Evolutionary conservation across 108 stramenopile genomes (phyloP).

Genomic region (Skeletonema menzelii): DNA sequence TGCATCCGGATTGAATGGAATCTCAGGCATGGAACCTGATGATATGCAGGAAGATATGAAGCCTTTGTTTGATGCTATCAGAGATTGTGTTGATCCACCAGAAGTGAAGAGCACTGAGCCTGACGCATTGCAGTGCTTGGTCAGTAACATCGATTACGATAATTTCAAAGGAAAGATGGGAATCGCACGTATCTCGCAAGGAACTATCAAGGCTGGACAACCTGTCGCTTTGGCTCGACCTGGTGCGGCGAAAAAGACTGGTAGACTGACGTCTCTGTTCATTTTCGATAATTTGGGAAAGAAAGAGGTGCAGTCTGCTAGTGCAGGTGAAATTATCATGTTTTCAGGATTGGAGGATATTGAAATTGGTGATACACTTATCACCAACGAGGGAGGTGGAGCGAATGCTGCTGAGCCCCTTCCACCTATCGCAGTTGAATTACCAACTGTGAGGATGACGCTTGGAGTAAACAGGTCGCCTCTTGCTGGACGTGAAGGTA

Average conservation of each 20-base stretch:
- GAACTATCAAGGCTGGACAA: slow-evolving; percentile 82
- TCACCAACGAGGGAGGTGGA: slow-evolving; percentile 84
- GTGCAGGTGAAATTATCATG: slow-evolving; percentile 98
- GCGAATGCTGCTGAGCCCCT: slow-evolving; percentile 84
- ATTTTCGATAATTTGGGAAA: slow-evolving; percentile 97
- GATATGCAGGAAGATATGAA: slow-evolving; percentile 83
- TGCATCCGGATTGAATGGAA: slow-evolving; percentile 92
- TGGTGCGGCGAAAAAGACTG: slow-evolving; percentile 77
- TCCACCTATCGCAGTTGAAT: slow-evolving; percentile 96
- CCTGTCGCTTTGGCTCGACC: slow-evolving; percentile 77
- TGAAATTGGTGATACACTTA: slow-evolving; percentile 95
- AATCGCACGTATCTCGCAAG: slow-evolving; percentile 92
- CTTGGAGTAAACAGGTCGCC: slow-evolving; percentile 99
- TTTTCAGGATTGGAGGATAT: slow-evolving; percentile 91
- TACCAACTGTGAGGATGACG: slow-evolving; percentile 98
- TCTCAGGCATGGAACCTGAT: slow-evolving; percentile 84
- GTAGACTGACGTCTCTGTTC: slow-evolving; percentile 85
- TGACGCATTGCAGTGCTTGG: slow-evolving; percentile 80
- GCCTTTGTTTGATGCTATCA: slow-evolving; percentile 91
- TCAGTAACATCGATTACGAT: slow-evolving; percentile 97
- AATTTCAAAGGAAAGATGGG: slow-evolving; percentile 99
- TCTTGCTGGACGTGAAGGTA: slow-evolving; percentile 97
- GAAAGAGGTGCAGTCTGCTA: slow-evolving; percentile 83
- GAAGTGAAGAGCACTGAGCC: slow-evolving; percentile 58
- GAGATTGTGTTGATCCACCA: slow-evolving; percentile 74